These are phyloP conservation scores for Fusarium keratoplasticum DNA, from an alignment of 2,329 filamentous ascomycete species.

Conservation along the genomic window DNA sequence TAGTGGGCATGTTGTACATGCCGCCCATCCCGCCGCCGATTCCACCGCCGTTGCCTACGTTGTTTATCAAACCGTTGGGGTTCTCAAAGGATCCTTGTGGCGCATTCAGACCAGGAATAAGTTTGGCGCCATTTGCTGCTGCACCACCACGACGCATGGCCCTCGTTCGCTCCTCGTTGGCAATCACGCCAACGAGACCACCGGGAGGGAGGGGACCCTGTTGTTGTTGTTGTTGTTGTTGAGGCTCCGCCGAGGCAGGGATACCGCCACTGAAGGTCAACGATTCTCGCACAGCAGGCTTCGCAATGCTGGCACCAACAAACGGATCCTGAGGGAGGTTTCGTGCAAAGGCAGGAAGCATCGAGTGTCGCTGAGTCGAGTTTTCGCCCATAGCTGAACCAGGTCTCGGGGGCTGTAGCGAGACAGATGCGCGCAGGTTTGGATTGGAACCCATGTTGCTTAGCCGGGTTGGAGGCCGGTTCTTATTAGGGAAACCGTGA, in stretches of 20 bases:
- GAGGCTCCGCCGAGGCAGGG: constrained; percentile 52
- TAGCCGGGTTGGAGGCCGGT: constrained; percentile 77
- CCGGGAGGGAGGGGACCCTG: constrained; percentile 68
- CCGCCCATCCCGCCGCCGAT: constrained; percentile 45
- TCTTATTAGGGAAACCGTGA: constrained; percentile 86
- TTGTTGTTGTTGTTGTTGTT: constrained; percentile 35
- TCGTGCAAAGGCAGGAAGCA: constrained; percentile 84
- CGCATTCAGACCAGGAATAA: constrained; percentile 50
- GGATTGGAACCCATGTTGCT: constrained; percentile 75
- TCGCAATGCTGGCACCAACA: constrained; percentile 80
- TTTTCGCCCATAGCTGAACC: constrained; percentile 68
- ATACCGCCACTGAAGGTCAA: constrained; percentile 74
- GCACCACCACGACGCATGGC: constrained; percentile 84
- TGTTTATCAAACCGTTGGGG: constrained; percentile 55
- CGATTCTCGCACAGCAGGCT: constrained; percentile 78
- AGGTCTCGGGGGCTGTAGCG: constrained; percentile 57
- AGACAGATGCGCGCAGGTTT: constrained; percentile 71
- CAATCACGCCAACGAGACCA: constrained; percentile 89
- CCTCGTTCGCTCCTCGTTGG: constrained; percentile 82
- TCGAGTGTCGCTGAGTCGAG: constrained; percentile 50
- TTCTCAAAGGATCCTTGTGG: constrained; percentile 61
- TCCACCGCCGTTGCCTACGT: constrained; percentile 41
- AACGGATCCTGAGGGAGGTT: constrained; percentile 88
- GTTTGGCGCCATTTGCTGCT: constrained; percentile 66
- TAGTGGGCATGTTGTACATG: constrained; percentile 46